These are phyloP conservation scores for Pinus tabuliformis DNA, from an alignment of 75 land plant genomes.

Conservation along the genomic window DNA sequence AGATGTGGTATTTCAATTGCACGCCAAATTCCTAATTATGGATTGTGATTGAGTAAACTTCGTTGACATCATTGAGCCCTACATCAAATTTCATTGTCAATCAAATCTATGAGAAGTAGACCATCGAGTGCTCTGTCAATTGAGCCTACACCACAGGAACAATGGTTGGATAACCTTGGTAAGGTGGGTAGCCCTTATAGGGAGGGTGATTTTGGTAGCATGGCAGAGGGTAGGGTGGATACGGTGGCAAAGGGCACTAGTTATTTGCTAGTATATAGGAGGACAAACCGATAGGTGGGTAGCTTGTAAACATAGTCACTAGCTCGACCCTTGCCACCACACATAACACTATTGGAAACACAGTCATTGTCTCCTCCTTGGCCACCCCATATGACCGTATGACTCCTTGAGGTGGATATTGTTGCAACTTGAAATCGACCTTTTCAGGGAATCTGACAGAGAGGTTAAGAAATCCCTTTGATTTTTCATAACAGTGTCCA, in stretches of 20 bases:
- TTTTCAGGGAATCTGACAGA: constrained; percentile 21
- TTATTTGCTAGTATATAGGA: neutral
- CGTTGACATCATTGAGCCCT: too few relatives aligned
- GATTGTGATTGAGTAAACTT: too few relatives aligned
- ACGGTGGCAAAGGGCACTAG: too few relatives aligned
- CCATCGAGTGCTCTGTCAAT: too few relatives aligned
- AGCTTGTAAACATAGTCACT: constrained; percentile 11
- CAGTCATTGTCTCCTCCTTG: neutral
- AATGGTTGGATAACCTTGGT: neutral
- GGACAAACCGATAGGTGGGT: neutral
- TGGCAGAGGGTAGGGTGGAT: neutral
- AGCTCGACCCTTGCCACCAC: neutral
- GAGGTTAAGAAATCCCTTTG: constrained; percentile 29
- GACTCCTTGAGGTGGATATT: neutral
- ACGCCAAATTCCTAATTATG: too few relatives aligned
- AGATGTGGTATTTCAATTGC: too few relatives aligned
- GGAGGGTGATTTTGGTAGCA: neutral
- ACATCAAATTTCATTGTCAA: too few relatives aligned
- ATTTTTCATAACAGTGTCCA: neutral
- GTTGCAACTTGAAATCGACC: constrained; percentile 1
- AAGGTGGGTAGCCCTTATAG: neutral
- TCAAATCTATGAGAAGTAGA: too few relatives aligned
- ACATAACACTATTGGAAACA: neutral
- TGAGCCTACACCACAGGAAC: too few relatives aligned
- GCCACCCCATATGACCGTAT: neutral